Conservation (phyloP, 805 yeast genomes). For the Diddensiella transvaalensis region DNA sequence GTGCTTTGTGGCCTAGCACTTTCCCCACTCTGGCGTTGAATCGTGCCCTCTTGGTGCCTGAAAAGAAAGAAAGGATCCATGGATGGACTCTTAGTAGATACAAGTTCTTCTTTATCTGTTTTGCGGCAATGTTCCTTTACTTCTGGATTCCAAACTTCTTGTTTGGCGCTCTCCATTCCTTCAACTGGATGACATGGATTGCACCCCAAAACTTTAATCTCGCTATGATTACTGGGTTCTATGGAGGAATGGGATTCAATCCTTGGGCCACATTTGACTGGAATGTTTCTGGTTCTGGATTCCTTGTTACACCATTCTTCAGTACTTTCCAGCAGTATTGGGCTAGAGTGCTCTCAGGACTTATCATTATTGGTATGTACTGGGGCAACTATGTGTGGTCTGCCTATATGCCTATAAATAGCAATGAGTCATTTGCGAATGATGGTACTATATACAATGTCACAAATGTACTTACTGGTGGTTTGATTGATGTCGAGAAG, state of each 20-base stretch:
- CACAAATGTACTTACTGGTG: slow-evolving; percentile 38
- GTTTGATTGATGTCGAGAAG: slow-evolving; percentile 42
- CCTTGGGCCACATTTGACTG: slow-evolving; percentile 47
- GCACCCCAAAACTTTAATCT: slow-evolving; percentile 47
- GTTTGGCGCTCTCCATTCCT: slow-evolving; percentile 53
- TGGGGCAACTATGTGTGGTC: slow-evolving; percentile 56
- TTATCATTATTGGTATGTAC: slow-evolving; percentile 41
- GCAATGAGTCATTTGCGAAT: slow-evolving; percentile 52
- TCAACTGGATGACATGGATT: slow-evolving; percentile 62
- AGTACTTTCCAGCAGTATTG: slow-evolving; percentile 30
- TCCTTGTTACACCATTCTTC: slow-evolving; percentile 45
- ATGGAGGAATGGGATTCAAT: slow-evolving; percentile 43
- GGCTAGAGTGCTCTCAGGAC: slow-evolving; percentile 11
- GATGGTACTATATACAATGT: slow-evolving; percentile 49
- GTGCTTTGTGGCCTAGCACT: slow-evolving; percentile 50
- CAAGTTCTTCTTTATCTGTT: slow-evolving; percentile 39
- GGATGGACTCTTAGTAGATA: slow-evolving; percentile 60
- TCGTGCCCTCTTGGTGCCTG: slow-evolving; percentile 39
- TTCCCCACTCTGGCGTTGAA: slow-evolving; percentile 55
- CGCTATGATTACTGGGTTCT: slow-evolving; percentile 49
- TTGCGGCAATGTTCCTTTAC: slow-evolving; percentile 43
- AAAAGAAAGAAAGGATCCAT: slow-evolving; percentile 17
- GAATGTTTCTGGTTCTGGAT: slow-evolving; percentile 34
- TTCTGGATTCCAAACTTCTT: slow-evolving; percentile 60
- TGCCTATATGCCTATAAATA: slow-evolving; percentile 56